These are phyloP conservation scores for Spatholobus suberectus DNA, from an alignment of 306 rosid genomes.

Conservation along the genomic window DNA sequence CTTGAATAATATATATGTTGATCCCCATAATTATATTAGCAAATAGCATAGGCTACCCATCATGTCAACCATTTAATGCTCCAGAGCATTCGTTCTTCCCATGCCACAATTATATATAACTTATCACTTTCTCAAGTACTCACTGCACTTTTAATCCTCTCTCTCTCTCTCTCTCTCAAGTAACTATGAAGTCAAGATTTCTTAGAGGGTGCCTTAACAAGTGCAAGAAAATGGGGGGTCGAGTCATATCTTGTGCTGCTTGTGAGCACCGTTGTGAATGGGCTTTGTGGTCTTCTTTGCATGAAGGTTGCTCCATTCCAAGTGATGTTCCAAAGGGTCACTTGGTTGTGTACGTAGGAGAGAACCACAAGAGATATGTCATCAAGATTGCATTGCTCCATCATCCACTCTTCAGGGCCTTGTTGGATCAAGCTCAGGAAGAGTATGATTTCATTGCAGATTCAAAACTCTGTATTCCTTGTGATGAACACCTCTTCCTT, in stretches of 20 bases:
- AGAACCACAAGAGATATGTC: slow-evolving; percentile 76
- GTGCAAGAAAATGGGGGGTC: slow-evolving; percentile 71
- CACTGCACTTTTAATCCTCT: slow-evolving; percentile 34
- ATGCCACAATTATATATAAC: slow-evolving; percentile 65
- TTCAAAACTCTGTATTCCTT: slow-evolving; percentile 83
- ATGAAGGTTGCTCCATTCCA: slow-evolving; percentile 69
- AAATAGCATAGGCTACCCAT: slow-evolving; percentile 53
- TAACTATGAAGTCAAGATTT: slow-evolving; percentile 48
- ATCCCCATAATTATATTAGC: slow-evolving; percentile 13
- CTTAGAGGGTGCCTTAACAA: slow-evolving; percentile 70
- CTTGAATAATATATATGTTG: slow-evolving; percentile 31
- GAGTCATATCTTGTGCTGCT: slow-evolving; percentile 55
- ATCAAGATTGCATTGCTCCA: slow-evolving; percentile 69
- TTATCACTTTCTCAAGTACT: slow-evolving; percentile 50
- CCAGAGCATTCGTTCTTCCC: slow-evolving; percentile 42
- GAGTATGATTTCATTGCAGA: slow-evolving; percentile 72
- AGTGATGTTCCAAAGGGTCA: slow-evolving; percentile 97
- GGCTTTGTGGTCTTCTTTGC: slow-evolving; percentile 55
- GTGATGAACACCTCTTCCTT: slow-evolving; percentile 79
- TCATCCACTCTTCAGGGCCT: slow-evolving; percentile 84
- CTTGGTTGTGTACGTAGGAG: slow-evolving; percentile 85
- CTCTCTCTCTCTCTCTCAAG: neutral
- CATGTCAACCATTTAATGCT: slow-evolving; percentile 67
- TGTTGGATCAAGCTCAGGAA: slow-evolving; percentile 87
- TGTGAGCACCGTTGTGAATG: slow-evolving; percentile 63